Conservation (phyloP, 176 grass and related monocot species). For the Musa acuminata region DNA sequence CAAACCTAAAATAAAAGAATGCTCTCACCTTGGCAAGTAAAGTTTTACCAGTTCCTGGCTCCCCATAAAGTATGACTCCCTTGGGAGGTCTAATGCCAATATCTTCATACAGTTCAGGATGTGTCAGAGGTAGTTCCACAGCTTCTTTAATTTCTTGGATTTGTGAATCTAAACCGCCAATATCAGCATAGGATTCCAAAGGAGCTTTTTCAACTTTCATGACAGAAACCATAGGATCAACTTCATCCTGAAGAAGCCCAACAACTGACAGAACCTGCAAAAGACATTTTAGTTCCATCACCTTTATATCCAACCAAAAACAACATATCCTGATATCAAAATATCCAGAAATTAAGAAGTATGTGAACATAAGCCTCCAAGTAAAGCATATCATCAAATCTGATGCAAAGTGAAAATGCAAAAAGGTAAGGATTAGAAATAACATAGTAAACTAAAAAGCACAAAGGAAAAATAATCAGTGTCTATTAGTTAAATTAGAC, state of each 20-base stretch:
- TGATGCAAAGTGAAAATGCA: too few species aligned
- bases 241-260: slow-evolving; percentile 5
- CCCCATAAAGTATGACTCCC: slow-evolving; percentile 5
- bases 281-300: not conserved
- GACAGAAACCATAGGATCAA: slow-evolving; percentile 9
- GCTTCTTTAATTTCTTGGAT: slow-evolving; percentile 16
- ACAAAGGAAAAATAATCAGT: too few species aligned
- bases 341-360: too few species aligned
- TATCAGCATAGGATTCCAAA: slow-evolving; percentile 11
- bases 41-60: slow-evolving; percentile 8
- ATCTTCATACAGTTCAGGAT: slow-evolving; percentile 11
- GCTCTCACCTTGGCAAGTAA: slow-evolving; percentile 5
- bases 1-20: not conserved
- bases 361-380: too few species aligned
- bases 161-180: slow-evolving; percentile 5
- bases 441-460: too few species aligned
- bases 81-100: slow-evolving; percentile 7
- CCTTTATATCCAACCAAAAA: too few species aligned
- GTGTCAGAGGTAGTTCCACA: slow-evolving; percentile 6
- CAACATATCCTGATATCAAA: too few species aligned
- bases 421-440: too few species aligned
- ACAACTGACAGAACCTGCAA: not conserved
- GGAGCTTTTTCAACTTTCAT: slow-evolving; percentile 13
- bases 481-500: too few species aligned
- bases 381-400: too few species aligned